Percentiles rank a stretch among this genome's conserved stretches.
Evolutionary conservation across 78 protist species (phyloP).

Genomic region (Isochrysis galbana): DNA sequence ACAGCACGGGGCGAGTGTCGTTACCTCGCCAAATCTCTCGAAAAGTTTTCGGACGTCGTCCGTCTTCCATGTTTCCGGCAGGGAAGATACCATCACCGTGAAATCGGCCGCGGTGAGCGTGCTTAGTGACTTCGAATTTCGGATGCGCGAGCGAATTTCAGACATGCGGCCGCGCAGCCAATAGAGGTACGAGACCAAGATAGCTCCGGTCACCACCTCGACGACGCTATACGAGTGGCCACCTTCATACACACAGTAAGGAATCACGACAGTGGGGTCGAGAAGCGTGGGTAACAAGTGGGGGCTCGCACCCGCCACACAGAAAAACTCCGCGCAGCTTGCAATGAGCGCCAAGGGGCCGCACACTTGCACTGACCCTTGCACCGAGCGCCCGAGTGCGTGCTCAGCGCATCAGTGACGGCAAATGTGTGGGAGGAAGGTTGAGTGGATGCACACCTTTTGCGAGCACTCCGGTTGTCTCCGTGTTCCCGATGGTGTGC

Average conservation of each 20-base stretch:
- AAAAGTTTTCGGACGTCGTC: not conserved
- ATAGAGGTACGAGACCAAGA: not conserved
- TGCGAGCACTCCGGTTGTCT: not conserved
- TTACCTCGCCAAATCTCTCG: not conserved
- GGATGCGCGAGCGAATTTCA: not conserved
- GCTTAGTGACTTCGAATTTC: not conserved
- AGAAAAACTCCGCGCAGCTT: too few species aligned
- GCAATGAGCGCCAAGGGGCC: too few species aligned
- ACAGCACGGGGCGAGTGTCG: too few species aligned
- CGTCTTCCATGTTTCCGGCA: not conserved
- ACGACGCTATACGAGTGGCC: not conserved
- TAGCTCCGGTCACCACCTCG: not conserved
- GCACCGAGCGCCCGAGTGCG: too few species aligned
- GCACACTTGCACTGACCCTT: too few species aligned
- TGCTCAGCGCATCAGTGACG: too few species aligned
- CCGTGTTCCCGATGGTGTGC: slow-evolving; percentile 18
- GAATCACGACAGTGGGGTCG: too few species aligned
- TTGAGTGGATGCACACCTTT: not conserved
- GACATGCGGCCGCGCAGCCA: not conserved
- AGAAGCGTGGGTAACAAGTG: too few species aligned
- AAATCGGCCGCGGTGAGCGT: slow-evolving; percentile 3
- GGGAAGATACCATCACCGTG: not conserved
- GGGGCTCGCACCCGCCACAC: too few species aligned
- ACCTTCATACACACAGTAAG: not conserved
- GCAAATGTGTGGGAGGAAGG: too few species aligned